Conservation (phyloP, 306 rosid genomes). For the Medicago ruthenica region DNA sequence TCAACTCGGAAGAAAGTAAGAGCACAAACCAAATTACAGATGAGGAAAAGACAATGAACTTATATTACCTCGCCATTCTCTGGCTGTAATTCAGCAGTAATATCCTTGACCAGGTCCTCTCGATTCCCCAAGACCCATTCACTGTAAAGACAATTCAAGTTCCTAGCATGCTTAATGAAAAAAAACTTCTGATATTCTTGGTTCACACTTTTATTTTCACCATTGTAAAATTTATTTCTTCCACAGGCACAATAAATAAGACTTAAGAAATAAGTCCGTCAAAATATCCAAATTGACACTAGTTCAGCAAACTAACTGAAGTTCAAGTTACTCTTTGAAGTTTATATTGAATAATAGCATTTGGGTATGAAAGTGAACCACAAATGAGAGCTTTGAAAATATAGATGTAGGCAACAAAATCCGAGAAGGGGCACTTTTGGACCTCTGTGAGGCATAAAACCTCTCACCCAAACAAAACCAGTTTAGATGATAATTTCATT, state of each 20-base stretch:
- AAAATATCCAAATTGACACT: conserved; percentile 25
- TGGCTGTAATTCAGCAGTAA: conserved; percentile 76
- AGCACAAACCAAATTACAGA: conserved; percentile 32
- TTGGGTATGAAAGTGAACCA: conserved; percentile 11
- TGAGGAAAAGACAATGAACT: not conserved
- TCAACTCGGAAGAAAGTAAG: conserved; percentile 35
- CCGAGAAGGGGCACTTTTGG: conserved; percentile 3
- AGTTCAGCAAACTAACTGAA: conserved; percentile 37
- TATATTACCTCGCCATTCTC: conserved; percentile 89
- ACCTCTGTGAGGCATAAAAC: conserved; percentile 4
- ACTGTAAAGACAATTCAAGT: conserved; percentile 57
- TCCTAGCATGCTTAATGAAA: conserved; percentile 30
- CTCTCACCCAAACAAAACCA: conserved; percentile 33
- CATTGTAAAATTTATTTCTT: conserved; percentile 24
- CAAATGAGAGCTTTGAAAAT: conserved; percentile 1
- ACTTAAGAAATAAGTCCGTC: conserved; percentile 3
- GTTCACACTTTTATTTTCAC: conserved; percentile 32
- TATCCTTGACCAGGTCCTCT: conserved; percentile 93
- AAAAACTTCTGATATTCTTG: conserved; percentile 18
- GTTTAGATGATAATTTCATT: conserved; percentile 12
- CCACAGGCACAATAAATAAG: conserved; percentile 18
- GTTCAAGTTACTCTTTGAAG: conserved; percentile 7
- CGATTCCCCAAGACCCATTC: conserved; percentile 99
- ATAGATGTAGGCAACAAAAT: not conserved
- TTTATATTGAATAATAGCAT: not conserved